Base-by-base conservation (phyloP, 2,329 filamentous ascomycete species). In the Aschersonia sp. region DNA sequence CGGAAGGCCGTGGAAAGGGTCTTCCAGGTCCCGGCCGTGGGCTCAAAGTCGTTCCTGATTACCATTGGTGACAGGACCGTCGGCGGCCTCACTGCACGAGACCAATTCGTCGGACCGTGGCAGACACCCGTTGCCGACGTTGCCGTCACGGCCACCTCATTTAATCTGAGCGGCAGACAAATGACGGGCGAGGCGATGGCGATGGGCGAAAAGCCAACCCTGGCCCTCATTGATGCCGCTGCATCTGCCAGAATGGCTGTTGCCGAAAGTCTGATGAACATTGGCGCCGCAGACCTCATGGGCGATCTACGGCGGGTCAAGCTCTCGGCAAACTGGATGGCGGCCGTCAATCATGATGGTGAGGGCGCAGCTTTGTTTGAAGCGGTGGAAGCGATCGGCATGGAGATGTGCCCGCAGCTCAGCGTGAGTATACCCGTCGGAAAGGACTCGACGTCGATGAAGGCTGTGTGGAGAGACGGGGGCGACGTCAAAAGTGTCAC, bases 381-480 rank as follows among this genome's bases (percentile, higher is more conserved):
- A 64, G 92, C 89, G 32, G 92, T 95, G 2, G 78, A 94, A 61
- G 88, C 90, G 8, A 88, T 95, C 49, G 89, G 89, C 45, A 83
- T 95, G 78, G 84, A 94, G 44, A 72, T 98, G 7, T 98, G 92
- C 65, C 88, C 88, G 2, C 74, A 84, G 56, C 74, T 97, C n/a
- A 87, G 86, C 35, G 80, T 98, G 51, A 87, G 84, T 49, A 97
- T 98, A 50, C 92, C 92, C 4, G 92, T 97, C 7, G 92, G 92
- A 48, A 97, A 98, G 67, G 92, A 98, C 64, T 97, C 90, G 0
- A 95, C 94, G 66, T 95, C 89, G 3, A 97, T 98, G 92, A 95
- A 95, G 72, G 90, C 94, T 58, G 87, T 87, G 48, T 97, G 92
- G 92, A 84, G 80, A 59, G 84, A 90, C 54, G 70, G 71, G 51